Evolutionary conservation across 129 eudicot species (phyloP).

Genomic region (Flaveria robusta): DNA sequence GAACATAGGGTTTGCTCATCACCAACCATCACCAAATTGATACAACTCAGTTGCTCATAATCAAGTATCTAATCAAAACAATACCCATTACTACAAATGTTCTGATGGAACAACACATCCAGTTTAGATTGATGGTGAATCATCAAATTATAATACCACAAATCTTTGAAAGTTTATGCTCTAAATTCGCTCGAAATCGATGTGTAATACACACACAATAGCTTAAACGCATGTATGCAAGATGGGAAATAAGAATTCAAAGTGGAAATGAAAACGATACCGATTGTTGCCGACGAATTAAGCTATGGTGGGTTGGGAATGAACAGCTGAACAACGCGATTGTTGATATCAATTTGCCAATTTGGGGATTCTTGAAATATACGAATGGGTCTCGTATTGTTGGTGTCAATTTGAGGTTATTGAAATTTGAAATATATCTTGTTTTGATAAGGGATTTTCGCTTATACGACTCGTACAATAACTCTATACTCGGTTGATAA

Average conservation of each 20-base stretch:
- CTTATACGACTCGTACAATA: no score
- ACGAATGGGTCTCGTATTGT: not conserved
- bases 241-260: not conserved
- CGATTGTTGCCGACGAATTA: not conserved
- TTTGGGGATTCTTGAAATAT: conserved; percentile 19
- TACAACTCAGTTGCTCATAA: not conserved
- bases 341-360: conserved; percentile 12
- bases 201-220: not conserved
- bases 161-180: conserved; percentile 4
- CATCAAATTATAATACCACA: not conserved
- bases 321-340: conserved; percentile 7
- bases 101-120: no score
- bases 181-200: conserved; percentile 5
- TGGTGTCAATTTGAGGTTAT: not conserved
- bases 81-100: no score
- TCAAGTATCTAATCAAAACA: not conserved
- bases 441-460: no score
- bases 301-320: not conserved
- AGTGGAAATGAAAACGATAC: not conserved
- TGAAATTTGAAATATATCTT: no score
- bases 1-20: conserved; percentile 2
- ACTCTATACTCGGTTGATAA: no score
- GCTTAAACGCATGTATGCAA: conserved; percentile 2
- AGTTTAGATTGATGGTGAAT: not conserved
- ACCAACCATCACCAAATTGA: not conserved